A percentile compares a stretch with the other conserved stretches of the same genome.
Evolutionary conservation across 768 basidiomycete species (phyloP).

Genomic region (Leccinum rimulosum): DNA sequence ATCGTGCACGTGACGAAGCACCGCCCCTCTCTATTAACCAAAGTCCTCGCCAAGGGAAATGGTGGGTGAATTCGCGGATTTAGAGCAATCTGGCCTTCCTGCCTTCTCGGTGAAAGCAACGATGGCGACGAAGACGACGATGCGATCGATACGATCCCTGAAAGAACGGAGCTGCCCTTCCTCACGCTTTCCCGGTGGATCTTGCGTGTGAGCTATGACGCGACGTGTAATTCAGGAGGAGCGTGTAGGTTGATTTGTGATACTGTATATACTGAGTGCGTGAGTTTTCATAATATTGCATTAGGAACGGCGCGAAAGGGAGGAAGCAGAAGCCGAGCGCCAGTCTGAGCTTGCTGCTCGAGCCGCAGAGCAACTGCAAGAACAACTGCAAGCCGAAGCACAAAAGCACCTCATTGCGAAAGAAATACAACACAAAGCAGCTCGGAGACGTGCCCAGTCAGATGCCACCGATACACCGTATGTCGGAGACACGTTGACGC

Average conservation of each 20-base stretch:
- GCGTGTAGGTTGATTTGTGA: slow-evolving; percentile 39
- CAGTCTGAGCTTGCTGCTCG: slow-evolving; percentile 49
- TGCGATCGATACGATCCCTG: no score
- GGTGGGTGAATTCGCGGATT: no score
- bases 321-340: slow-evolving; percentile 53
- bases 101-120: no score
- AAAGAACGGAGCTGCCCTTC: no score
- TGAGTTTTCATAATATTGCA: background rate
- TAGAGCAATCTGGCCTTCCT: no score
- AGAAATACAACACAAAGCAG: slow-evolving; percentile 48
- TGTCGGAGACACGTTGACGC: slow-evolving; percentile 49
- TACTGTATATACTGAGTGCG: background rate
- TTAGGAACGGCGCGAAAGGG: slow-evolving; percentile 53
- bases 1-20: no score
- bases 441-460: slow-evolving; percentile 64
- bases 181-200: no score
- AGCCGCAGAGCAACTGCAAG: slow-evolving; percentile 58
- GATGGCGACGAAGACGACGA: no score
- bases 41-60: no score
- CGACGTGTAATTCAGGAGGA: slow-evolving; percentile 70
- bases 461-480: slow-evolving; percentile 66
- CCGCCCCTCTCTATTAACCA: no score
- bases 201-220: slow-evolving; percentile 45
- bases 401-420: slow-evolving; percentile 47
- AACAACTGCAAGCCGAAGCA: slow-evolving; percentile 64